Evolutionary conservation across 202 grass and related monocot genomes (phyloP).

Genomic region (Setaria viridis): DNA sequence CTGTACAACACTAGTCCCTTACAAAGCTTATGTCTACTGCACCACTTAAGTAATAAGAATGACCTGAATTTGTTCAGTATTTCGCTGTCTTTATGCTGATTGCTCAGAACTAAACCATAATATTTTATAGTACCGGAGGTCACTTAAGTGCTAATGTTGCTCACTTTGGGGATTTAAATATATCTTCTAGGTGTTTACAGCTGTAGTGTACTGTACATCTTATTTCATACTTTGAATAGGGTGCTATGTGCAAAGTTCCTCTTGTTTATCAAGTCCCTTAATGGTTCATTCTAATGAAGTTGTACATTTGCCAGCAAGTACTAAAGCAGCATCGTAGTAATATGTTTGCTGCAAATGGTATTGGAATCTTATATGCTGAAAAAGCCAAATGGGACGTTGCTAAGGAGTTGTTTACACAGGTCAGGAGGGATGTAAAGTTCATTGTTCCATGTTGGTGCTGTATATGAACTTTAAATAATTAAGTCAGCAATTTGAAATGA

Average conservation of each 20-base stretch:
- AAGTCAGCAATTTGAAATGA: slow-evolving; percentile 35
- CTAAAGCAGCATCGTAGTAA: slow-evolving; percentile 78
- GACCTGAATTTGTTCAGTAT: not conserved
- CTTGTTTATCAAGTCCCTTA: not conserved
- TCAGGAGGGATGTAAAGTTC: slow-evolving; percentile 35
- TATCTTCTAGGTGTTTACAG: slow-evolving; percentile 38
- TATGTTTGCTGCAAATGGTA: slow-evolving; percentile 97
- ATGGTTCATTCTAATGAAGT: slow-evolving; percentile 2
- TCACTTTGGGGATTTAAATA: slow-evolving; percentile 27
- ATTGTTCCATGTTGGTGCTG: slow-evolving; percentile 32
- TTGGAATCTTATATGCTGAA: slow-evolving; percentile 89
- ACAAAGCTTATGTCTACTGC: not conserved
- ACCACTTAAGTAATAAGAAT: not conserved
- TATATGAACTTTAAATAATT: slow-evolving; percentile 35
- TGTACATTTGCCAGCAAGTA: slow-evolving; percentile 49
- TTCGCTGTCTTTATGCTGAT: slow-evolving; percentile 12
- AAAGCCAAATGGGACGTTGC: slow-evolving; percentile 93
- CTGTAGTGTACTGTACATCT: slow-evolving; percentile 1
- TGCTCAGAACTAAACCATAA: not conserved
- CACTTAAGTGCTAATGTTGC: slow-evolving; percentile 27
- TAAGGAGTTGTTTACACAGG: slow-evolving; percentile 98
- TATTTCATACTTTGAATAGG: not conserved
- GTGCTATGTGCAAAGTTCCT: not conserved
- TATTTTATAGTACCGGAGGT: not conserved
- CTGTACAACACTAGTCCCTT: not conserved